Base-by-base conservation (phyloP, 2,329 filamentous ascomycete species). In the Calonectria naviculata region DNA sequence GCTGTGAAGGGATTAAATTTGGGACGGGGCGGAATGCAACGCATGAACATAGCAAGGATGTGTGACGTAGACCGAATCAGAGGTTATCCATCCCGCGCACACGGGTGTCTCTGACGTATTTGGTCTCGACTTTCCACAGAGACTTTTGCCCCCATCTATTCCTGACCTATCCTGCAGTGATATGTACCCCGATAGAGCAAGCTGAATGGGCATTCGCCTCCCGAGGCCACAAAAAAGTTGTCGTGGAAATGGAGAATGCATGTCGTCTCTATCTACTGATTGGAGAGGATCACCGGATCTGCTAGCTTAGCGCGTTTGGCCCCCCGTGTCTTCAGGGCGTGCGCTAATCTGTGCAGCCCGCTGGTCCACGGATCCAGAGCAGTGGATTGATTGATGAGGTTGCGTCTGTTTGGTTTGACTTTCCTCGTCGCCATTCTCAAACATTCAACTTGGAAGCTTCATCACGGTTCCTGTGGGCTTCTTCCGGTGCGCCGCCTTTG, bases 341-440 rank as follows among this genome's bases (percentile, higher is more conserved):
- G 52, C 52, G 52, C 52, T 58, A 58, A 58, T 38, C 52, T 3
- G 31, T 58, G 52, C 52, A 56, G 52, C 52, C 52, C n/a, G 52
- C 52, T 9, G 52, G 52, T 8, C 21, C 52, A 21, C 26, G 52
- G 52, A 74, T 74, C 74, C 61, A 68, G 76, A 76, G 75, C 71
- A 58, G 41, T 65, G 46, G 44, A 42, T 61, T 63, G 62, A 78
- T 78, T 58, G 52, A 58, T 38, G 76, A 77, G 73, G 76, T 76
- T 76, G 56, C 26, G 34, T 56, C 70, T 71, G 34, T 46, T 28
- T 34, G 64, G 65, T 56, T 42, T 38, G 52, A 38, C 52, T 58
- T 58, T 54, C 29, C 52, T 58, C 34, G n/a, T 41, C 31, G 31
- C 7, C 34, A 38, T 26, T 58, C 31, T 58, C 21, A 38, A 13